Percentiles rank a stretch among this genome's conserved stretches.
These are phyloP conservation scores for Aspergillus ustus DNA, from an alignment of 2,329 filamentous ascomycete genomes.

Conservation along the genomic window DNA sequence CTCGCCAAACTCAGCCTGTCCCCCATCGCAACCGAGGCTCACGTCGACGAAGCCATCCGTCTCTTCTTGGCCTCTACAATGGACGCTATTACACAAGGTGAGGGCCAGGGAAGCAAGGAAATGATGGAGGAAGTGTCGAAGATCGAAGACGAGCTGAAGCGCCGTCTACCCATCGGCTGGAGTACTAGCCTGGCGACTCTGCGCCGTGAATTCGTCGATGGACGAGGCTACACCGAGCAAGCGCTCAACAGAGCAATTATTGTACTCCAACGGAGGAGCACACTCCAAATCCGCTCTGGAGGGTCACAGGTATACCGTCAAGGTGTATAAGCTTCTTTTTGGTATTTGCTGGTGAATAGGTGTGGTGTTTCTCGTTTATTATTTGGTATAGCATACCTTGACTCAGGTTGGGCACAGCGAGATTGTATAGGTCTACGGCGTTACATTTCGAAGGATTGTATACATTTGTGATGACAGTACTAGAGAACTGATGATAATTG, in stretches of 20 bases:
- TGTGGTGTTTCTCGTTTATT: slow-evolving; percentile 10
- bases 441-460: slow-evolving; percentile 2
- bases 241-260: slow-evolving; percentile 82
- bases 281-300: slow-evolving; percentile 57
- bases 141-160: slow-evolving; percentile 85
- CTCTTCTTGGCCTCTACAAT: slow-evolving; percentile 96
- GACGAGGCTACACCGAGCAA: slow-evolving; percentile 86
- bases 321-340: slow-evolving; percentile 40
- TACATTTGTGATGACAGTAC: slow-evolving; percentile 1
- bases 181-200: slow-evolving; percentile 87
- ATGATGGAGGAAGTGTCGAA: slow-evolving; percentile 87
- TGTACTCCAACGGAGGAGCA: slow-evolving; percentile 85
- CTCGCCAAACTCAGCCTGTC: slow-evolving; percentile 89
- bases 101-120: slow-evolving; percentile 81
- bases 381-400: slow-evolving; percentile 18
- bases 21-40: slow-evolving; percentile 82
- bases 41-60: slow-evolving; percentile 96
- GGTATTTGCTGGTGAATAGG: slow-evolving; percentile 14
- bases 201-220: slow-evolving; percentile 87
- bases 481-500: slow-evolving; percentile 5
- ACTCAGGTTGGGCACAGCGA: slow-evolving; percentile 25
- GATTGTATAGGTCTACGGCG: slow-evolving; percentile 26
- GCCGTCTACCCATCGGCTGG: slow-evolving; percentile 91
- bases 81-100: slow-evolving; percentile 93
- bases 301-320: slow-evolving; percentile 55